Evolutionary conservation across 495 filamentous ascomycete species (phyloP).

Genomic region (Pyronema omphalodes): DNA sequence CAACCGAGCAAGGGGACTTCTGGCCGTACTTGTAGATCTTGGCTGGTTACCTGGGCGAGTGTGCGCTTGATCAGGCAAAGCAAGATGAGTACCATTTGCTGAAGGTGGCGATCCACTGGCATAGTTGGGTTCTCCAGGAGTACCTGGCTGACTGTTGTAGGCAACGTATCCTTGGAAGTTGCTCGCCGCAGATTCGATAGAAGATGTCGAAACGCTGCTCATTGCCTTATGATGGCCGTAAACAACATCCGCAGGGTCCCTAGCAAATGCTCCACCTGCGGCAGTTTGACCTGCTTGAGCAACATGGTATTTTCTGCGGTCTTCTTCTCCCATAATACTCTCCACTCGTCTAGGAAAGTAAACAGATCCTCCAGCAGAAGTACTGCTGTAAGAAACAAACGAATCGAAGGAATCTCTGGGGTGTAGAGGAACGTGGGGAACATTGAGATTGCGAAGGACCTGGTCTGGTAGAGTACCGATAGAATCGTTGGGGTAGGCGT

Average conservation of each 20-base stretch:
- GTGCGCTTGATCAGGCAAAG: slow-evolving; percentile 20
- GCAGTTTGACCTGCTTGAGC: slow-evolving; percentile 42
- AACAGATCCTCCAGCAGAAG: slow-evolving; percentile 37
- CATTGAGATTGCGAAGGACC: slow-evolving; percentile 29
- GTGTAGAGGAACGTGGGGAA: slow-evolving; percentile 36
- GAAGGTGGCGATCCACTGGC: slow-evolving; percentile 6
- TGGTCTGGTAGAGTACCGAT: slow-evolving; percentile 32
- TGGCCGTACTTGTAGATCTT: slow-evolving; percentile 13
- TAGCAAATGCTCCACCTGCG: slow-evolving; percentile 35
- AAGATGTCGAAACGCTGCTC: slow-evolving; percentile 31
- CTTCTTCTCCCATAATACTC: slow-evolving; percentile 64
- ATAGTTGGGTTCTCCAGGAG: slow-evolving; percentile 12
- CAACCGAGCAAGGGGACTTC: slow-evolving; percentile 21
- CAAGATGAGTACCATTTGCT: slow-evolving; percentile 6
- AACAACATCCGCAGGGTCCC: slow-evolving; percentile 36
- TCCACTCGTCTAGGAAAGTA: slow-evolving; percentile 63
- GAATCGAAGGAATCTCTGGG: slow-evolving; percentile 56
- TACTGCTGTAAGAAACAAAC: slow-evolving; percentile 39
- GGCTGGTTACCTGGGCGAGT: slow-evolving; percentile 5
- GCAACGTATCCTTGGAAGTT: slow-evolving; percentile 12
- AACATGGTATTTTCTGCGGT: slow-evolving; percentile 48
- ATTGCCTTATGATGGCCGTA: slow-evolving; percentile 21
- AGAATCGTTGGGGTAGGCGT: slow-evolving; percentile 44
- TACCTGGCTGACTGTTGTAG: slow-evolving; percentile 17
- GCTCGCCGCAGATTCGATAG: slow-evolving; percentile 23